Base-by-base conservation (phyloP, 305 asterid genomes). In the Fraxinus xanthoxyloides region DNA sequence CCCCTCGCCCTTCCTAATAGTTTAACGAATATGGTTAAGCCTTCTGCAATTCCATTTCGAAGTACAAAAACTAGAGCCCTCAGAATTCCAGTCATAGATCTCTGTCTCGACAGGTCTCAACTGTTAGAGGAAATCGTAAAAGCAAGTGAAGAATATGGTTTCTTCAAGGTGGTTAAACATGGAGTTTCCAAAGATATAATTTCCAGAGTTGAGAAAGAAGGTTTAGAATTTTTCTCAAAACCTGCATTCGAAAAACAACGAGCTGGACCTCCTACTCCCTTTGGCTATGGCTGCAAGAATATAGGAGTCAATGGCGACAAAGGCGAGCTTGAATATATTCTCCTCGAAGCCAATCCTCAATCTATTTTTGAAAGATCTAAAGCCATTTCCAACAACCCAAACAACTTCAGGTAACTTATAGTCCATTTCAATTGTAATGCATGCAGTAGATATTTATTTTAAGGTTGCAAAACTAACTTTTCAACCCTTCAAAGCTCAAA, bases 271-370 rank as follows among this genome's bases (percentile, higher is more conserved):
- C 80, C 89, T 10, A 26, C 34, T 69, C 91, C 92, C 0, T 89
- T 85, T 30, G 91, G 92, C 3, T 89, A 89, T 69, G 92, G 90
- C 5, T 83, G 84, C 85, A 89, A 86, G 76, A 86, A 82, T 51
- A 89, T 89, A 30, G 92, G 92, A 3, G 56, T 61, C 75, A 76
- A 86, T 63, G 92, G 92, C 0, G 92, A 88, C 56, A 79, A 67
- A 54, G 91, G 88, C 5, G 89, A 85, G 72, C 87, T 88, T 3
- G 90, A 88, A 67, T 88, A 86, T 51, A 77, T 88, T 77, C 87
- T 88, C 28, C 61, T 88, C 31, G 86, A 86, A 77, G 83, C 86
- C 43, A 63, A 86, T 76, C 86, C 87, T 51, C 28, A 15, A n/a
- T 84, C 86, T 0, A 59, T 88, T 32, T 4, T 13, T 19, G 38